Evolutionary conservation across 257 asterid species (phyloP).

Genomic region (Cruciata laevipes): DNA sequence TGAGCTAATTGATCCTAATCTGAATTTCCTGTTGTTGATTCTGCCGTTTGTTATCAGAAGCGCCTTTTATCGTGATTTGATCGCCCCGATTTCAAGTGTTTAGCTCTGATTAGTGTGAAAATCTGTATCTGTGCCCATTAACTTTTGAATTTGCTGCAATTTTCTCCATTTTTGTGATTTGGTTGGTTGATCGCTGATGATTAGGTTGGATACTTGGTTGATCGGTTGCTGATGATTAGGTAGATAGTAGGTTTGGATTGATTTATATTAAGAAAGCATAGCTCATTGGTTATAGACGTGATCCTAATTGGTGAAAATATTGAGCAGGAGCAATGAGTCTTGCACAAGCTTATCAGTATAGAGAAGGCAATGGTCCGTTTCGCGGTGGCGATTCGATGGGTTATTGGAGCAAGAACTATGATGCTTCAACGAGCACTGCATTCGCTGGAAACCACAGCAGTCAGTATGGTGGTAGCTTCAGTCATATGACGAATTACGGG

Average conservation of each 20-base stretch:
- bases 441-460: constrained; percentile 25
- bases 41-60: not conserved
- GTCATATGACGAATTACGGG: constrained; percentile 25
- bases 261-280: not conserved
- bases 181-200: not conserved
- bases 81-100: not conserved
- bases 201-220: not conserved
- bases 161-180: not conserved
- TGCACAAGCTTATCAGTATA: constrained; percentile 36
- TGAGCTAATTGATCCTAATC: constrained; percentile 4
- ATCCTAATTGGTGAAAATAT: constrained; percentile 9
- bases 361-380: constrained; percentile 36
- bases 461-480: constrained; percentile 21
- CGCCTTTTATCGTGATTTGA: not conserved
- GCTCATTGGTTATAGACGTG: no score
- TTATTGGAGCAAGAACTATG: constrained; percentile 37
- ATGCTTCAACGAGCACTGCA: constrained; percentile 24
- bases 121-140: not conserved
- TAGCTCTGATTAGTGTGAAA: constrained; percentile 5
- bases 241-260: not conserved
- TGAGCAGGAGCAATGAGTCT: constrained; percentile 60
- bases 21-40: not conserved
- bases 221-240: not conserved
- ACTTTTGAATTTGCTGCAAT: not conserved
- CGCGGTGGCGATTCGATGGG: constrained; percentile 32